Conservation (phyloP, 2,329 filamentous ascomycete species). For the Aureobasidium mangrovei region DNA sequence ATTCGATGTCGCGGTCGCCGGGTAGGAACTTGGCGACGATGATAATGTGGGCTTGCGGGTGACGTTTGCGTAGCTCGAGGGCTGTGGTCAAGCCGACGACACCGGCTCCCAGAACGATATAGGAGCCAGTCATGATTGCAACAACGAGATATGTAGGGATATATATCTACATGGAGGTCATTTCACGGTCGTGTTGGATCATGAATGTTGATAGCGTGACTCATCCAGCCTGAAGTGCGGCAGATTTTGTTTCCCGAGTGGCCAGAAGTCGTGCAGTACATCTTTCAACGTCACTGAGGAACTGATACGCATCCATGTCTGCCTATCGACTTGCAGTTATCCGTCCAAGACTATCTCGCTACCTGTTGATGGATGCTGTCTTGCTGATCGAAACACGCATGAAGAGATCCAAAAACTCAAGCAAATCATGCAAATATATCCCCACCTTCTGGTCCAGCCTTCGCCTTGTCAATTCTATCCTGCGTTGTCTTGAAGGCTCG, state of each 20-base stretch:
- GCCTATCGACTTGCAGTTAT: no score
- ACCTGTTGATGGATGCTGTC: no score
- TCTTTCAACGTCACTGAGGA: no score
- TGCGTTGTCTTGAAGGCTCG: constrained; percentile 17
- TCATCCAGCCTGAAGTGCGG: not conserved
- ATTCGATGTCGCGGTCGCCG: constrained; percentile 78
- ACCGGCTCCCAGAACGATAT: constrained; percentile 35
- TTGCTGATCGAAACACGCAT: not conserved
- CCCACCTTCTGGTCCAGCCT: constrained; percentile 16
- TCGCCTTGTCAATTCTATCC: constrained; percentile 16
- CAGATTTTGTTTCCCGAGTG: not conserved
- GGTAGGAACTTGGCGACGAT: constrained; percentile 77
- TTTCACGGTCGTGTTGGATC: no score
- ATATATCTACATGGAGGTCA: no score
- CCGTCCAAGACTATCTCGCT: no score
- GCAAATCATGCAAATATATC: constrained; percentile 16
- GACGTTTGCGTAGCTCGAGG: constrained; percentile 37
- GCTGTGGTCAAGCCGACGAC: constrained; percentile 55
- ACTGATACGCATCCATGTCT: no score
- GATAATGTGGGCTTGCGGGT: constrained; percentile 47
- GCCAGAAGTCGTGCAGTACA: not conserved
- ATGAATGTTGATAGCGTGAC: no score
- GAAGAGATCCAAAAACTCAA: not conserved
- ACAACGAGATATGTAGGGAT: no score
- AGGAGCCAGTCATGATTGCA: constrained; percentile 27